These are phyloP conservation scores for Boechera divaricarpa DNA, from an alignment of 345 rosid genomes.

Conservation along the genomic window DNA sequence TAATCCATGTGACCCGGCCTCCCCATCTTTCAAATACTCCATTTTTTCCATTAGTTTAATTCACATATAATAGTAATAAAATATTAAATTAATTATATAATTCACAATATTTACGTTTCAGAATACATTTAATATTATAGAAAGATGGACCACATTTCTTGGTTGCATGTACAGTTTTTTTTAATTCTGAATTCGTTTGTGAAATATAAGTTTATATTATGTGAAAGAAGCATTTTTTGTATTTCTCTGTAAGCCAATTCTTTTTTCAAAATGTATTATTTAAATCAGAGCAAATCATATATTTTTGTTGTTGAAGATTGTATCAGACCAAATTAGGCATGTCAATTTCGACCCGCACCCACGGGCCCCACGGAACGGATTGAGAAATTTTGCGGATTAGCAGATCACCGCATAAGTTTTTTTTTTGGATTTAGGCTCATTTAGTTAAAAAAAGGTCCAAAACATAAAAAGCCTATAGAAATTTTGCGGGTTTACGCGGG, in stretches of 20 bases:
- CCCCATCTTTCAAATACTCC: slow-evolving; percentile 27
- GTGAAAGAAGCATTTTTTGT: not conserved
- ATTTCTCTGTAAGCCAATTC: not conserved
- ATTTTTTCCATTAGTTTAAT: not conserved
- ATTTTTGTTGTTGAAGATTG: slow-evolving; percentile 13
- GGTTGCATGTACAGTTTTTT: slow-evolving; percentile 10
- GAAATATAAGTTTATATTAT: not conserved
- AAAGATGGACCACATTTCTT: slow-evolving; percentile 34
- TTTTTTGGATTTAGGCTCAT: too few relatives aligned
- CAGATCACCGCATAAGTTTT: too few relatives aligned
- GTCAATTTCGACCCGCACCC: too few relatives aligned
- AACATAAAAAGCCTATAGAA: too few relatives aligned
- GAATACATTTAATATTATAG: slow-evolving; percentile 10
- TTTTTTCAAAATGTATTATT: not conserved
- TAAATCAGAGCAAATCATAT: not conserved
- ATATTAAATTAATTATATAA: too few relatives aligned
- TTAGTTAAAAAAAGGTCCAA: too few relatives aligned
- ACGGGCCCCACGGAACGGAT: too few relatives aligned
- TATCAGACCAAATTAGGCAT: not conserved
- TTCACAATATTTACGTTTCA: slow-evolving; percentile 11
- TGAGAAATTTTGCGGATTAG: too few relatives aligned
- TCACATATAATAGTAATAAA: not conserved
- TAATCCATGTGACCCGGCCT: slow-evolving; percentile 46
- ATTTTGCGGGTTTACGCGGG: too few relatives aligned
- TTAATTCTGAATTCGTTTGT: not conserved